phyloP scores from a whole-genome alignment of 1,284 basidiomycete genomes.

The Malassezia equina region DNA sequence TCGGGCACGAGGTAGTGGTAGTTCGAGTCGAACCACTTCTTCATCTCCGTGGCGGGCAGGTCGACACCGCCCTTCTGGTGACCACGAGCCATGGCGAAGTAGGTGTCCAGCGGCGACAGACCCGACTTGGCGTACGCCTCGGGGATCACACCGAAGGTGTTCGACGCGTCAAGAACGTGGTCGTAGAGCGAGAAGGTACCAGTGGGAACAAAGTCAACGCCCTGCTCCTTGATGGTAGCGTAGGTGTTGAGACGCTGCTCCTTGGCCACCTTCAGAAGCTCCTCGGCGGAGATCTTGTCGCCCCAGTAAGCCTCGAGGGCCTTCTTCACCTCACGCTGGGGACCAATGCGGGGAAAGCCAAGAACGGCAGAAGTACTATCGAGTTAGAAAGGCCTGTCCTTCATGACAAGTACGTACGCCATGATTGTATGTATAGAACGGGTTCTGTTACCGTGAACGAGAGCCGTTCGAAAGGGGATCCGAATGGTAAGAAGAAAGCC shows the following conservation, averaged over 20 bases:
- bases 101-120: conserved; percentile 82
- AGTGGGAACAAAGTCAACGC: conserved; percentile 85
- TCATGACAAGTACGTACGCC: conserved; percentile 8
- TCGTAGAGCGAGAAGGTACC: conserved; percentile 98
- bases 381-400: background rate
- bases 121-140: conserved; percentile 81
- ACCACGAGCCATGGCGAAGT: conserved; percentile 87
- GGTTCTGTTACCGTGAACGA: conserved; percentile 6
- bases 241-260: conserved; percentile 84
- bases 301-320: conserved; percentile 74
- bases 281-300: conserved; percentile 77
- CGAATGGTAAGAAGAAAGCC: conserved; percentile 7
- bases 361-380: conserved; percentile 51
- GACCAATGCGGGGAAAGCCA: conserved; percentile 94
- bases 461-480: conserved; percentile 7
- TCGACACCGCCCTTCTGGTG: conserved; percentile 85
- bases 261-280: conserved; percentile 77
- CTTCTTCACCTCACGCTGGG: conserved; percentile 96
- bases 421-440: conserved; percentile 9
- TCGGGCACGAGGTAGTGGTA: conserved; percentile 99
- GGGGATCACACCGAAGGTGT: conserved; percentile 92
- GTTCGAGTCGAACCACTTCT: conserved; percentile 99
- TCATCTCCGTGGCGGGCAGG: conserved; percentile 97
- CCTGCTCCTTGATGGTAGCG: conserved; percentile 73
- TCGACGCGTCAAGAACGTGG: conserved; percentile 94